Conservation (phyloP, 208 protist species). For the Wallacemonas sp. region DNA sequence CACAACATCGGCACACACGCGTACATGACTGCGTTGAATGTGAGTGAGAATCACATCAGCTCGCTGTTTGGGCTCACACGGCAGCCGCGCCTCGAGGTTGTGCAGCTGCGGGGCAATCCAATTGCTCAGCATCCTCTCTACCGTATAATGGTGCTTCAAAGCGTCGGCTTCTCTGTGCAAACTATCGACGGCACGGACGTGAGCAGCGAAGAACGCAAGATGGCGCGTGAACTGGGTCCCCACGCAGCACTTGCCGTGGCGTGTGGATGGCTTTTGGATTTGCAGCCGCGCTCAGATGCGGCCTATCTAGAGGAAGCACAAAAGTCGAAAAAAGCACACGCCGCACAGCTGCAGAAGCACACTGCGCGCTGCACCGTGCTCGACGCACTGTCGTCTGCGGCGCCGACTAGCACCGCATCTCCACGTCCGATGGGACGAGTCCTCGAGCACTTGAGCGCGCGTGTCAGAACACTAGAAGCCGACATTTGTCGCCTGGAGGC, state of each 20-base stretch:
- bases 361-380: conserved; percentile 12
- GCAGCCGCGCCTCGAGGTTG: conserved; percentile 45
- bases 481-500: not conserved
- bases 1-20: conserved; percentile 78
- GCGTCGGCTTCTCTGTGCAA: conserved; percentile 60
- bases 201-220: conserved; percentile 40
- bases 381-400: too few species aligned
- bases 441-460: not conserved
- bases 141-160: conserved; percentile 72
- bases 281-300: conserved; percentile 25
- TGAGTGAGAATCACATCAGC: conserved; percentile 55
- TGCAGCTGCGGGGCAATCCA: conserved; percentile 64
- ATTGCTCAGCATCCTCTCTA: conserved; percentile 69
- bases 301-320: conserved; percentile 52
- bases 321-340: conserved; percentile 32
- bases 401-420: not conserved
- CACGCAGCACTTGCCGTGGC: conserved; percentile 69
- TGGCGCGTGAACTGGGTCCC: conserved; percentile 32
- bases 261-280: conserved; percentile 73
- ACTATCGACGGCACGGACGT: conserved; percentile 55
- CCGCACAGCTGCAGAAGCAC: not conserved
- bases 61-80: conserved; percentile 68
- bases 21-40: conserved; percentile 48
- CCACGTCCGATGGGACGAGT: not conserved
- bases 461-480: not conserved